A percentile compares a stretch with the other conserved stretches of the same genome.
These are phyloP conservation scores for Penicillium maclennaniae DNA, from an alignment of 495 filamentous ascomycete species.

Conservation along the genomic window DNA sequence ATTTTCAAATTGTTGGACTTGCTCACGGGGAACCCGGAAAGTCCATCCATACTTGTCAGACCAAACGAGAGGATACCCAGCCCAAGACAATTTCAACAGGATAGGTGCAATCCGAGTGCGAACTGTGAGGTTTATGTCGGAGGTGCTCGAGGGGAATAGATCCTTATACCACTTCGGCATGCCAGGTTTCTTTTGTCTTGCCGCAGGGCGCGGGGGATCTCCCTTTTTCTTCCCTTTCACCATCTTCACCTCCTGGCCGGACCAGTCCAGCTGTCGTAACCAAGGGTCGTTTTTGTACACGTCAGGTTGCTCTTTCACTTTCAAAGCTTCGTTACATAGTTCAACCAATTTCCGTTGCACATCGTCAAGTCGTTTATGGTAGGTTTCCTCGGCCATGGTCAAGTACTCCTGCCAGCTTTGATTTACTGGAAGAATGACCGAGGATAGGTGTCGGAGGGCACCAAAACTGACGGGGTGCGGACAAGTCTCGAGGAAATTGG, in stretches of 20 bases:
- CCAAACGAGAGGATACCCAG: slow-evolving; percentile 85
- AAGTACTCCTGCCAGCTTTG: slow-evolving; percentile 84
- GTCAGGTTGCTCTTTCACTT: slow-evolving; percentile 62
- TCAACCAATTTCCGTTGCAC: slow-evolving; percentile 69
- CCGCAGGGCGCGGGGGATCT: slow-evolving; percentile 71
- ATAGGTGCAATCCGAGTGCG: slow-evolving; percentile 85
- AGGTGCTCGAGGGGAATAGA: slow-evolving; percentile 63
- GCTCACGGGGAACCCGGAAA: slow-evolving; percentile 67
- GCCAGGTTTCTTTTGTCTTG: slow-evolving; percentile 86
- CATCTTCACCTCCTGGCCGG: slow-evolving; percentile 86
- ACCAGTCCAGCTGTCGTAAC: slow-evolving; percentile 93
- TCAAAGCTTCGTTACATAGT: slow-evolving; percentile 71
- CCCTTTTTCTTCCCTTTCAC: slow-evolving; percentile 83
- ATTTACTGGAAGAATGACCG: slow-evolving; percentile 88
- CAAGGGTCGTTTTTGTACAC: slow-evolving; percentile 77
- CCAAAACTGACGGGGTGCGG: slow-evolving; percentile 98
- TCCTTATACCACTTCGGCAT: slow-evolving; percentile 97
- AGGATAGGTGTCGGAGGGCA: slow-evolving; percentile 84
- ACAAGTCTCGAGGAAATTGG: slow-evolving; percentile 79
- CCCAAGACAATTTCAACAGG: slow-evolving; percentile 81
- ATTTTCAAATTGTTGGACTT: slow-evolving; percentile 60
- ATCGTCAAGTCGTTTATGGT: slow-evolving; percentile 67
- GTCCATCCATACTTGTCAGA: slow-evolving; percentile 91
- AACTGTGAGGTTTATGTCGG: slow-evolving; percentile 73
- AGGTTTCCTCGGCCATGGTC: slow-evolving; percentile 76